phyloP scores from a whole-genome alignment of 2,329 filamentous ascomycete genomes.

The Fusarium nisikadoi region DNA sequence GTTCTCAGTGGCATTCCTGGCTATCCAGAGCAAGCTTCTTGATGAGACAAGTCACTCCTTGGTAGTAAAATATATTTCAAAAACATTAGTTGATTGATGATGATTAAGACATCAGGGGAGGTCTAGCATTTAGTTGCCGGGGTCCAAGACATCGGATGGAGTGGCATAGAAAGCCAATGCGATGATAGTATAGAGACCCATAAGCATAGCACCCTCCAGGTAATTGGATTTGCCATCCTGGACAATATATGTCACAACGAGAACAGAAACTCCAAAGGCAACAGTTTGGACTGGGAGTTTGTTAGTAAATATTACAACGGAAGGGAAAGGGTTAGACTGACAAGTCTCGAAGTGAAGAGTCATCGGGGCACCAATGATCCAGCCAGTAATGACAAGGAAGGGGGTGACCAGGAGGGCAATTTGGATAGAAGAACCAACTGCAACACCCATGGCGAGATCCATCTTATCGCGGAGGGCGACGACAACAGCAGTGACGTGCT shows the following conservation, averaged over 20 bases:
- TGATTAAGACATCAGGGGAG: not conserved
- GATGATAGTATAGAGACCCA: constrained; percentile 67
- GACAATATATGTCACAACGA: constrained; percentile 80
- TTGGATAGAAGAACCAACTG: constrained; percentile 84
- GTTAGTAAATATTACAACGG: constrained; percentile 20
- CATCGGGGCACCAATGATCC: constrained; percentile 79
- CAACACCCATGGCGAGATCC: constrained; percentile 79
- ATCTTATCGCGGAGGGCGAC: constrained; percentile 83
- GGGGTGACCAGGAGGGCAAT: constrained; percentile 85
- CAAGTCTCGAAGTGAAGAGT: constrained; percentile 79
- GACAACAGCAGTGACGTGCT: constrained; percentile 84
- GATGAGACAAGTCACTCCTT: not conserved
- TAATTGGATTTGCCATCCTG: constrained; percentile 88
- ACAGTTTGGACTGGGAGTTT: constrained; percentile 72
- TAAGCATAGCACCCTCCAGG: constrained; percentile 78
- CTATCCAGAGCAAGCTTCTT: not conserved
- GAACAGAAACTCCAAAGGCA: constrained; percentile 78
- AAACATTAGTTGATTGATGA: not conserved
- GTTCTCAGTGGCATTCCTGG: not conserved
- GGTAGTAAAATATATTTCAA: not conserved
- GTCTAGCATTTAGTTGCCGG: constrained; percentile 21
- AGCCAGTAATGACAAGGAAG: constrained; percentile 81
- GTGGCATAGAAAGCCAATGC: constrained; percentile 69
- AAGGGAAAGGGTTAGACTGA: constrained; percentile 39
- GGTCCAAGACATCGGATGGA: constrained; percentile 59